Percentiles rank a stretch among this genome's conserved stretches.
These are phyloP conservation scores for Cyclanthera cordifolia DNA, from an alignment of 306 rosid species.

Conservation along the genomic window DNA sequence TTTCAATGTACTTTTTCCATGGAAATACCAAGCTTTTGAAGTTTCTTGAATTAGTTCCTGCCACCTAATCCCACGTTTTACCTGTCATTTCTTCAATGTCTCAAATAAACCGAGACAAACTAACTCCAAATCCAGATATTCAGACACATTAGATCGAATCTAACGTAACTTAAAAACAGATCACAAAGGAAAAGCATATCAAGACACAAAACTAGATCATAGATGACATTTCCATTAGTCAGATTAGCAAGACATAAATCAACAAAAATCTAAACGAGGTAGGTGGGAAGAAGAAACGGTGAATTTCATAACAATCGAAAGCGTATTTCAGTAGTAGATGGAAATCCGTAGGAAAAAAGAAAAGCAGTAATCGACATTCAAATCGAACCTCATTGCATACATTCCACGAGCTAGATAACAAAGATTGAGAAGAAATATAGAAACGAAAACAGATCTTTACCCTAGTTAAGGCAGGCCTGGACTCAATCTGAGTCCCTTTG, in stretches of 20 bases:
- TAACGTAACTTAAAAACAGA: not conserved
- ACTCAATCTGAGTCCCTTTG: slow-evolving; percentile 66
- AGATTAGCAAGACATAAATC: not conserved
- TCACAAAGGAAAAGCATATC: not conserved
- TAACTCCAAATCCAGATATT: not conserved
- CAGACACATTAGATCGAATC: not conserved
- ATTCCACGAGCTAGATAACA: slow-evolving; percentile 1
- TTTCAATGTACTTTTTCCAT: not conserved
- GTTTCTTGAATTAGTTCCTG: not conserved
- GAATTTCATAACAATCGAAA: not conserved
- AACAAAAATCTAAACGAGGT: not conserved
- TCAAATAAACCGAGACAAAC: not conserved
- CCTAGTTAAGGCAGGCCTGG: slow-evolving; percentile 50
- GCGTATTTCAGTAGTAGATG: not conserved
- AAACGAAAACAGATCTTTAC: slow-evolving; percentile 22
- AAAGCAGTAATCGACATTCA: not conserved
- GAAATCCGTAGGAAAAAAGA: not conserved
- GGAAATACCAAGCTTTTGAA: not conserved
- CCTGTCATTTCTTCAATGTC: not conserved
- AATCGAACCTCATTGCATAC: not conserved
- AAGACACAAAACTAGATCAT: not conserved
- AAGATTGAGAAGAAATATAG: slow-evolving; percentile 29
- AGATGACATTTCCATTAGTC: not conserved
- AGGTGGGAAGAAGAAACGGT: not conserved
- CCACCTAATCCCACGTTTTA: not conserved